A percentile compares a stretch with the other conserved stretches of the same genome.
These are phyloP conservation scores for Scolecobasidium constrictum DNA, from an alignment of 2,329 filamentous ascomycete genomes.

Conservation along the genomic window DNA sequence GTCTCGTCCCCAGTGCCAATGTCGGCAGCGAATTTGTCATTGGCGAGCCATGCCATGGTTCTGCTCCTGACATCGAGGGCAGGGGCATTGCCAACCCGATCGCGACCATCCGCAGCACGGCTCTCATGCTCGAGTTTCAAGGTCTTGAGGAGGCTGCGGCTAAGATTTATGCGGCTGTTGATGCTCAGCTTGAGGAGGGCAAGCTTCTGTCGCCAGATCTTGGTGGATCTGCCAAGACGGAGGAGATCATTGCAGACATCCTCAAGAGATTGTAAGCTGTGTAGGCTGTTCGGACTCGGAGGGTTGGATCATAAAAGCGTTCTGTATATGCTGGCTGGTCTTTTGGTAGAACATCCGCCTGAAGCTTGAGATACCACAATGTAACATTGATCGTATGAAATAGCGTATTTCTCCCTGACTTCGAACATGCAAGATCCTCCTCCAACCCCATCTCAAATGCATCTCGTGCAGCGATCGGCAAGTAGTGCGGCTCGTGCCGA, in stretches of 20 bases:
- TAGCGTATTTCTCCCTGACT: too few relatives aligned
- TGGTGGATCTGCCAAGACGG: conserved; percentile 74
- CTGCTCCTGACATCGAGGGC: conserved; percentile 90
- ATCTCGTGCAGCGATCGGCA: too few relatives aligned
- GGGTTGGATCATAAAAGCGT: too few relatives aligned
- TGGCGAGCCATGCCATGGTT: conserved; percentile 95
- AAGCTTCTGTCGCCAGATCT: conserved; percentile 79
- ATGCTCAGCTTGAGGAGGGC: conserved; percentile 77
- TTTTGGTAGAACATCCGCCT: too few relatives aligned
- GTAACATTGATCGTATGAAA: too few relatives aligned
- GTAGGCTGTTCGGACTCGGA: too few relatives aligned
- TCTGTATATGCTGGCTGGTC: too few relatives aligned
- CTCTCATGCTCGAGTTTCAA: conserved; percentile 93
- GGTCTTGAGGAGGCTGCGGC: conserved; percentile 78
- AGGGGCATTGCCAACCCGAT: conserved; percentile 91
- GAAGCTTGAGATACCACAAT: too few relatives aligned
- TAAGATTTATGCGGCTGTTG: conserved; percentile 82
- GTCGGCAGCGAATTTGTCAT: conserved; percentile 92
- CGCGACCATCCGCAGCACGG: conserved; percentile 81
- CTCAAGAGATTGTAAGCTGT: conserved; percentile 62
- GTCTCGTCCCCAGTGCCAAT: conserved; percentile 89
- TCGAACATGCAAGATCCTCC: too few relatives aligned
- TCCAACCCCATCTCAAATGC: too few relatives aligned
- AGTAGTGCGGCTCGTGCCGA: too few relatives aligned
- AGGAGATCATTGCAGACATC: conserved; percentile 80